Evolutionary conservation across 768 basidiomycete genomes (phyloP).

Genomic region (Naganishia kalamii): DNA sequence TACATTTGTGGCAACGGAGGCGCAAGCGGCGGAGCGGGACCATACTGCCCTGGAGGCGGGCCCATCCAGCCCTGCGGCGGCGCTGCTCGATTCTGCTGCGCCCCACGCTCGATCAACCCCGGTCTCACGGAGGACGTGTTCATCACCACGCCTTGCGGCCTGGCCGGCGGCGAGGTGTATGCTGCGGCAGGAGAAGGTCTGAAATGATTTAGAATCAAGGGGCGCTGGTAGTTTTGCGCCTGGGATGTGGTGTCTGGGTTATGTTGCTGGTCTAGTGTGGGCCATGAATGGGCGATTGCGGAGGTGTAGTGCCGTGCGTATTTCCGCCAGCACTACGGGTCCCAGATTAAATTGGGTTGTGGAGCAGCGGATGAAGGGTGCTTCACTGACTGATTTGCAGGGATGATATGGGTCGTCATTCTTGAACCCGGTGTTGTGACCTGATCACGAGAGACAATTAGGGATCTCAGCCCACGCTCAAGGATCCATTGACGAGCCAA

Average conservation of each 20-base stretch:
- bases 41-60: neutral
- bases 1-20: neutral
- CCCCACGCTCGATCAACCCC: neutral
- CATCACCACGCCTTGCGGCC: neutral
- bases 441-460: neutral
- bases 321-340: conserved; percentile 12
- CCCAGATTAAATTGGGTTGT: neutral
- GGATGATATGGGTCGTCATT: conserved; percentile 14
- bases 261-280: neutral
- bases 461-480: too few species aligned
- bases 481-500: neutral
- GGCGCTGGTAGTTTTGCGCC: conserved; percentile 13
- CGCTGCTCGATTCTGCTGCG: neutral
- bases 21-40: neutral
- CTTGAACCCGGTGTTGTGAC: conserved; percentile 18
- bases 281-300: conserved; percentile 17
- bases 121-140: neutral
- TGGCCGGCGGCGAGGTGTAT: neutral
- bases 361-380: neutral
- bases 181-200: neutral
- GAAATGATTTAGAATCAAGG: neutral
- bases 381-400: conserved; percentile 17
- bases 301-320: conserved; percentile 15
- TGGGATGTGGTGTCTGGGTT: neutral
- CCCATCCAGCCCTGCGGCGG: neutral